Conservation (phyloP, 768 basidiomycete species). For the Naganishia vaughanmartiniae region DNA sequence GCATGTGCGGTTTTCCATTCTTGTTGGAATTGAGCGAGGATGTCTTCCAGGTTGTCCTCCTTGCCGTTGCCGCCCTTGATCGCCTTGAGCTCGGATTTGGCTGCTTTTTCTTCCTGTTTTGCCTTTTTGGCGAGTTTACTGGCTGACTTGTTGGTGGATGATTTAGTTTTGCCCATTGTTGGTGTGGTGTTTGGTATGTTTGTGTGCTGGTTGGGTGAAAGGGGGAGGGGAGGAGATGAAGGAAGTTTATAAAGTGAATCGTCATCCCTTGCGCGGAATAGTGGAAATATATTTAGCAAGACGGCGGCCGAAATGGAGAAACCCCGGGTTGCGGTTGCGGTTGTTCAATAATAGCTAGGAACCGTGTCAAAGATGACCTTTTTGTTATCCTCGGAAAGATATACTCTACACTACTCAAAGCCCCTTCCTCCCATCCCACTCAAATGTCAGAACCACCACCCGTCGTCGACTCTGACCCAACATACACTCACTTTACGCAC, state of each 20-base stretch:
- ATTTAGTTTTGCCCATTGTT: conserved; percentile 10
- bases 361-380: too few relatives aligned
- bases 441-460: background rate
- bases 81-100: conserved; percentile 50
- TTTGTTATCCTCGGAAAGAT: too few relatives aligned
- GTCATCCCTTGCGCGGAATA: conserved; percentile 3
- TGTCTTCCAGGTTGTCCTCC: conserved; percentile 71
- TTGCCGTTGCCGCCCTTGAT: conserved; percentile 52
- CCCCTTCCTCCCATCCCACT: background rate
- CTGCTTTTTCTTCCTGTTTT: conserved; percentile 32
- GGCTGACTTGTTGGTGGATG: conserved; percentile 11
- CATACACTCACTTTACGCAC: conserved; percentile 49
- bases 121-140: conserved; percentile 20
- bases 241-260: background rate
- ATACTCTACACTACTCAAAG: too few relatives aligned
- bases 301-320: background rate
- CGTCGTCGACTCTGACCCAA: conserved; percentile 35
- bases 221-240: background rate
- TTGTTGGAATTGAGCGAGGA: conserved; percentile 66
- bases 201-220: background rate
- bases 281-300: background rate
- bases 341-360: too few relatives aligned
- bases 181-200: background rate
- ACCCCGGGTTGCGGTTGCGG: too few relatives aligned
- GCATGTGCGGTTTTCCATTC: conserved; percentile 76